Conservation (phyloP, 257 asterid genomes). For the Gentiana straminea region DNA sequence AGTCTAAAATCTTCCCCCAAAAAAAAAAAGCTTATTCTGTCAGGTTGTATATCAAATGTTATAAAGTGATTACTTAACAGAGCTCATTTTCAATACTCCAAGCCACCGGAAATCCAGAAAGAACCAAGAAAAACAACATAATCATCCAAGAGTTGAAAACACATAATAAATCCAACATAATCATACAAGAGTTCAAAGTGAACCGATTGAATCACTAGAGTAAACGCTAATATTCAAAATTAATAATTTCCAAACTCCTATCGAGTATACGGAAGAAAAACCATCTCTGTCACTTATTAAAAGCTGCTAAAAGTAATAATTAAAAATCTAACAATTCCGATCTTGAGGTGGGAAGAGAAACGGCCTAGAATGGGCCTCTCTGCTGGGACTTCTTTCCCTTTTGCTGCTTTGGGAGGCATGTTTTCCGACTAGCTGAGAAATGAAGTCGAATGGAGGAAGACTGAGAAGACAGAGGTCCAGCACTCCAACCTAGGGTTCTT, state of each 20-base stretch:
- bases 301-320: neutral
- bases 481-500: too few relatives aligned
- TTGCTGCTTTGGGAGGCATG: conserved; percentile 96
- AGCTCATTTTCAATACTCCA: too few relatives aligned
- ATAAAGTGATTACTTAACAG: too few relatives aligned
- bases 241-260: neutral
- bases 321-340: conserved; percentile 66
- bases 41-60: too few relatives aligned
- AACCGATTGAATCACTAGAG: neutral
- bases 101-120: too few relatives aligned
- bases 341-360: conserved; percentile 90
- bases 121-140: too few relatives aligned
- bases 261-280: neutral
- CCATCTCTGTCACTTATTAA: neutral
- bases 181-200: neutral
- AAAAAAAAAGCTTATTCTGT: too few relatives aligned
- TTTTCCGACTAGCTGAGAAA: neutral
- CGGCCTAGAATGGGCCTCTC: conserved; percentile 93
- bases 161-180: neutral
- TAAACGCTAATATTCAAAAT: too few relatives aligned
- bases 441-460: too few relatives aligned
- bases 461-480: too few relatives aligned
- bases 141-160: neutral
- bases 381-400: conserved; percentile 71
- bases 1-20: too few relatives aligned